Percentiles rank a stretch among this genome's conserved stretches.
These are phyloP conservation scores for Scutellaria galericulata DNA, from an alignment of 257 asterid species.

Conservation along the genomic window DNA sequence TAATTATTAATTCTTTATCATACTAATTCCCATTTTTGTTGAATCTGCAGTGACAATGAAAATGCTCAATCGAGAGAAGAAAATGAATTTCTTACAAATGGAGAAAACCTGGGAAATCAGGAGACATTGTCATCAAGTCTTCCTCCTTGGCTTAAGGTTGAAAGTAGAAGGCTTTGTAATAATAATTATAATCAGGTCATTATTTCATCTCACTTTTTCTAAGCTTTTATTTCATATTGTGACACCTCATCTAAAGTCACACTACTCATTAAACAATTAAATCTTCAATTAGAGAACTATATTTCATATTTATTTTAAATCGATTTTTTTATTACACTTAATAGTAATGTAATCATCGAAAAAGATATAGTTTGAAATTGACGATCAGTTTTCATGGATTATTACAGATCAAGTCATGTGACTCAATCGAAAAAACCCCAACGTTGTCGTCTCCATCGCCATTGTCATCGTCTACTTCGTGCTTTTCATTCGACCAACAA, in stretches of 20 bases:
- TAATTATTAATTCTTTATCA: not conserved
- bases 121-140: slow-evolving; percentile 56
- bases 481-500: slow-evolving; percentile 50
- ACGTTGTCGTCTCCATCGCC: slow-evolving; percentile 56
- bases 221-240: not conserved
- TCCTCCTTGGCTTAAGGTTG: slow-evolving; percentile 77
- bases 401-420: slow-evolving; percentile 32
- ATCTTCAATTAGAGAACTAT: too few species aligned
- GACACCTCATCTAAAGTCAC: too few species aligned
- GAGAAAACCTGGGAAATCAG: slow-evolving; percentile 36
- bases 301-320: too few species aligned
- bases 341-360: too few species aligned
- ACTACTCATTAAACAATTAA: too few species aligned
- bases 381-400: too few species aligned
- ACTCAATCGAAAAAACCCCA: slow-evolving; percentile 45
- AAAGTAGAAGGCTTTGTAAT: slow-evolving; percentile 44
- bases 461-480: slow-evolving; percentile 50
- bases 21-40: not conserved
- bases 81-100: slow-evolving; percentile 33
- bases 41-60: slow-evolving; percentile 5
- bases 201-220: slow-evolving; percentile 22
- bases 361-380: too few species aligned
- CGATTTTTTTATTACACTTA: too few species aligned
- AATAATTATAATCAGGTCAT: slow-evolving; percentile 47
- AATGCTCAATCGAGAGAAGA: slow-evolving; percentile 37